Evolutionary conservation across 192 early-diverging fungal species (phyloP).

Genomic region (Coemansia sp.): DNA sequence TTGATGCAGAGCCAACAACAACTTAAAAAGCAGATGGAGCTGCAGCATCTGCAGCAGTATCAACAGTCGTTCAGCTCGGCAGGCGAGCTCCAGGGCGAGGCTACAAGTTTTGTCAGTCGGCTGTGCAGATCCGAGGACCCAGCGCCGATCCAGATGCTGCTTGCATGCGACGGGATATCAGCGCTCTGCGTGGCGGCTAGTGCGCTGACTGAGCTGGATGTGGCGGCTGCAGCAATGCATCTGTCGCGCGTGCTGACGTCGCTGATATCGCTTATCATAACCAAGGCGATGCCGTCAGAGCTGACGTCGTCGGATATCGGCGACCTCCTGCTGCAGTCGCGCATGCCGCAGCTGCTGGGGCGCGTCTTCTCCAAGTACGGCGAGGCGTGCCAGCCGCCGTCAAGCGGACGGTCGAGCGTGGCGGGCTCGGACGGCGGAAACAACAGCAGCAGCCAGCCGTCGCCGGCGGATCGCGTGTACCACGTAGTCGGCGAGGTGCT

Average conservation of each 20-base stretch:
- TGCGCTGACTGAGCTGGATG: slow-evolving; percentile 35
- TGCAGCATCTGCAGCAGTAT: slow-evolving; percentile 5
- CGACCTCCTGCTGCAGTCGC: slow-evolving; percentile 39
- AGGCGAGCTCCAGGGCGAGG: slow-evolving; percentile 40
- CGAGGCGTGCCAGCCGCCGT: slow-evolving; percentile 43
- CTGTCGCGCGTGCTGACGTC: slow-evolving; percentile 44
- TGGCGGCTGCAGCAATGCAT: slow-evolving; percentile 24
- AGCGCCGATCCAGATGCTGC: slow-evolving; percentile 44
- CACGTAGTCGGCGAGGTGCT: slow-evolving; percentile 49
- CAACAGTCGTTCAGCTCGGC: slow-evolving; percentile 2
- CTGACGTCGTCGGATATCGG: slow-evolving; percentile 35
- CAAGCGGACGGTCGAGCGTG: slow-evolving; percentile 29
- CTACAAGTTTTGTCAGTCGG: slow-evolving; percentile 34
- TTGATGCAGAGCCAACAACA: slow-evolving; percentile 20
- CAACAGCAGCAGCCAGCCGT: slow-evolving; percentile 20
- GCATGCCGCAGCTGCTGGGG: slow-evolving; percentile 21
- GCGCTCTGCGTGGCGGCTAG: slow-evolving; percentile 34
- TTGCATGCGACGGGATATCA: slow-evolving; percentile 47
- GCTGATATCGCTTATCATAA: slow-evolving; percentile 35
- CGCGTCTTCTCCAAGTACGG: slow-evolving; percentile 43
- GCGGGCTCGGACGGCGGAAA: slow-evolving; percentile 26
- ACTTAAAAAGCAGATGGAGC: too few relatives aligned
- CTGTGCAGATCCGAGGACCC: slow-evolving; percentile 42
- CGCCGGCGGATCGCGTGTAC: slow-evolving; percentile 42
- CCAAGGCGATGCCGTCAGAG: slow-evolving; percentile 41